phyloP scores from a whole-genome alignment of 2,329 filamentous ascomycete genomes.

The Trichoderma lentiforme region DNA sequence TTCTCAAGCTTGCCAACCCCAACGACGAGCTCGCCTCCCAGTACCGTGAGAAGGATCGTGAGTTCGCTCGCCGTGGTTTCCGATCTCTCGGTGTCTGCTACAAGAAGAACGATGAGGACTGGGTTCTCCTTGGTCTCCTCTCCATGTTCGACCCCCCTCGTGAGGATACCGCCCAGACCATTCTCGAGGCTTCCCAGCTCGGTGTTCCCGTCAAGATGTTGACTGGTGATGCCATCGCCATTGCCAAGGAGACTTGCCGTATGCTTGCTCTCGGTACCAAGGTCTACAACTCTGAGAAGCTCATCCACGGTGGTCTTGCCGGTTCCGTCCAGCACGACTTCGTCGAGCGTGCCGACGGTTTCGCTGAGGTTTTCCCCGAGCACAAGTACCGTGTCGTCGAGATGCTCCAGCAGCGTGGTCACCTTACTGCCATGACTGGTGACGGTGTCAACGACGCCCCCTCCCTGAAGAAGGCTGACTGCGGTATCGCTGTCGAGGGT shows the following conservation, averaged over 20 bases:
- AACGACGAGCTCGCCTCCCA: constrained; percentile 72
- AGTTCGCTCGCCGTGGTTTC: constrained; percentile 91
- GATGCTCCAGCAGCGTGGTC: constrained; percentile 88
- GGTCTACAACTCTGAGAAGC: constrained; percentile 88
- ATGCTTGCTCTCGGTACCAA: constrained; percentile 90
- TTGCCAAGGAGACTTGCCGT: constrained; percentile 85
- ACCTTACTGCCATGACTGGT: constrained; percentile 93
- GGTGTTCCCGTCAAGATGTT: constrained; percentile 94
- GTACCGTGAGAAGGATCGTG: constrained; percentile 90
- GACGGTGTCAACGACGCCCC: constrained; percentile 94
- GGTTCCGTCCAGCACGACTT: constrained; percentile 95
- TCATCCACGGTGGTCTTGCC: constrained; percentile 84
- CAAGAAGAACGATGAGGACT: constrained; percentile 75
- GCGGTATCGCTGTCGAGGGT: constrained; percentile 91
- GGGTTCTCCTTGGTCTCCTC: constrained; percentile 95
- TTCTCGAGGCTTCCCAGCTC: constrained; percentile 83
- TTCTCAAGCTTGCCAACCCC: constrained; percentile 81
- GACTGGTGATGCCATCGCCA: constrained; percentile 90
- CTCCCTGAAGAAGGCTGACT: constrained; percentile 90
- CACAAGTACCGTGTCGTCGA: constrained; percentile 95
- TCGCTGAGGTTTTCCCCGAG: constrained; percentile 90
- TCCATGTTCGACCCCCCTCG: constrained; percentile 89
- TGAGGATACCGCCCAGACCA: constrained; percentile 85
- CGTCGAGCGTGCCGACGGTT: constrained; percentile 91
- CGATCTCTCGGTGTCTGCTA: constrained; percentile 90